Evolutionary conservation across 1,139 yeast genomes (phyloP).

Genomic region (Nadsonia commutata): DNA sequence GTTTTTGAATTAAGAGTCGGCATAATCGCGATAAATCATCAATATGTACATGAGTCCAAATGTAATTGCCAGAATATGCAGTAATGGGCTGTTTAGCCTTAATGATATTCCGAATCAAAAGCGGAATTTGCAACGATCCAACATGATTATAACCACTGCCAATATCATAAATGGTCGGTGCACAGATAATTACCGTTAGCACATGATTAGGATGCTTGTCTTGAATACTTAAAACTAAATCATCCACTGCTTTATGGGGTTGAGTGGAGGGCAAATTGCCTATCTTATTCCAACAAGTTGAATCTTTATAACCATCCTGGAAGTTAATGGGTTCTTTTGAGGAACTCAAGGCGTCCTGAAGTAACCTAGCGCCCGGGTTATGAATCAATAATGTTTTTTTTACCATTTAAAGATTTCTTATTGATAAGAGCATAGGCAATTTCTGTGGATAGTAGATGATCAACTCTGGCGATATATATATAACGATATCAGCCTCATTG

Average conservation of each 20-base stretch:
- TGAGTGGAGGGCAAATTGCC: conserved; percentile 21
- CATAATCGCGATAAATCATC: conserved; percentile 27
- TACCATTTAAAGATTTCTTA: too few relatives aligned
- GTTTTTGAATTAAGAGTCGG: neutral
- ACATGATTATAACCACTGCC: conserved; percentile 25
- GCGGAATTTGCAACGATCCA: conserved; percentile 26
- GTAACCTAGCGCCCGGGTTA: conserved; percentile 29
- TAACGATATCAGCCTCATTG: conserved; percentile 20
- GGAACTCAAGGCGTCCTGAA: conserved; percentile 19
- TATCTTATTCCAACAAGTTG: conserved; percentile 18
- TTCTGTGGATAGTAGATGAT: too few relatives aligned
- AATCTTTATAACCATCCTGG: conserved; percentile 23
- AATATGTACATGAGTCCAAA: conserved; percentile 29
- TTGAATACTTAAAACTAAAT: conserved; percentile 11
- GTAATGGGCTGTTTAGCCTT: conserved; percentile 21
- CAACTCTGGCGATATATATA: conserved; percentile 29
- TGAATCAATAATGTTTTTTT: conserved; percentile 24
- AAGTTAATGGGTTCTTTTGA: conserved; percentile 16
- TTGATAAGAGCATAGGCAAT: too few relatives aligned
- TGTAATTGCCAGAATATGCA: conserved; percentile 24
- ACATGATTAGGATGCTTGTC: conserved; percentile 8
- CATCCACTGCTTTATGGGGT: conserved; percentile 29
- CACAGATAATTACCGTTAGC: conserved; percentile 11
- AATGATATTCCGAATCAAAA: conserved; percentile 16
- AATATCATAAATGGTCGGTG: conserved; percentile 22